Evolutionary conservation across 768 basidiomycete species (phyloP), one percentile per base, ranked within the genome.

Genomic region (Epithele typhae): DNA sequence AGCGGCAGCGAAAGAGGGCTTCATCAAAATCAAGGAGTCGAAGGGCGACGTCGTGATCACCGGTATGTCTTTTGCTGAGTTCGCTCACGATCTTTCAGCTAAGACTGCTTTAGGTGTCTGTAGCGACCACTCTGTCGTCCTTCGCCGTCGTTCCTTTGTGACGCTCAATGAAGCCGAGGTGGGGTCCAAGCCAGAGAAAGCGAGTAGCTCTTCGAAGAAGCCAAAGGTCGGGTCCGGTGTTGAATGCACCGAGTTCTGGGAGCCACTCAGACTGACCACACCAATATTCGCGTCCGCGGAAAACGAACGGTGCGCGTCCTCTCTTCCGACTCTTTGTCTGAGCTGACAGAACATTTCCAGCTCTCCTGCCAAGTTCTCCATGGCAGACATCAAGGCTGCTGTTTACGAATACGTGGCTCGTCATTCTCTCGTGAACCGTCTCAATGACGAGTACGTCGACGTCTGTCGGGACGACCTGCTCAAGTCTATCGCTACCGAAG

Each of bases 181-280:
- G 4, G 82, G 72, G 60, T 78, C 73, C 27, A 81, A 80, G 48
- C 83, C 78, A 56, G 81, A 74, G 37, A 74, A 75, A 40, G 75
- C 69, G 47, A 70, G 69, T 48, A 76, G 68, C 49, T 65, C 58
- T 14, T 68, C 68, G 59, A 70, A 67, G 42, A 72, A 62, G 22
- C 71, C 64, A 40, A 65, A 56, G 12, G 66, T 33, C 78, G 81
- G 53, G 65, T 91, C 19, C 73, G 68, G 14, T n/a, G 70, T 92
- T n/a, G n/a, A n/a, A n/a, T n/a, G n/a, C 25, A 75, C 63, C 25
- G 87, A 90, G 60, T 53, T 87, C 23, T 92, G 82, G 83, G 93
- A 87, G 55, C 87, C 91, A 9, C 75, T 81, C 58, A 73, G 75
- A 33, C 55, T 59, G 5, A 82, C 77, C 1, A 52, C 77, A 2